A percentile compares a stretch with the other conserved stretches of the same genome.
Conservation (phyloP, 208 protist species). For the Trypanosoma avium region DNA sequence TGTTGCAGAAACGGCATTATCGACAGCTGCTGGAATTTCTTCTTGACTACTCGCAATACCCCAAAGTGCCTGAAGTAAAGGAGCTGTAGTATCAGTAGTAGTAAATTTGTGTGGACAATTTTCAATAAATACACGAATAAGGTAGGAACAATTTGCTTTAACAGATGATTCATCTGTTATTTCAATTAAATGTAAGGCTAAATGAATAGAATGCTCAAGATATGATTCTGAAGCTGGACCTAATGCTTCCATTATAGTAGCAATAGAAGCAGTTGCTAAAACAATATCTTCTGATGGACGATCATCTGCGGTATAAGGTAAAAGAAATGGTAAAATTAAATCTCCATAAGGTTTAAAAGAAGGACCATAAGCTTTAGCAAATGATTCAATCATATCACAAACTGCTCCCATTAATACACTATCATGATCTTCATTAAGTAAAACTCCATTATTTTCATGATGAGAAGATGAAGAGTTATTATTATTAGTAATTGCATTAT, state of each 20-base stretch:
- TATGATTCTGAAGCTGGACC: conserved; percentile 34
- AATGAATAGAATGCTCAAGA: conserved; percentile 45
- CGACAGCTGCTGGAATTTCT: conserved; percentile 72
- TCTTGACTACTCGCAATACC: conserved; percentile 23
- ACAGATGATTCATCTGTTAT: conserved; percentile 66
- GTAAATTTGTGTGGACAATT: conserved; percentile 35
- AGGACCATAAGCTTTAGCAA: conserved; percentile 75
- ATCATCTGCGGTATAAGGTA: conserved; percentile 44
- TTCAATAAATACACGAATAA: conserved; percentile 65
- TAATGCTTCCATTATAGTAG: conserved; percentile 48
- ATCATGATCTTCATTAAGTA: conserved; percentile 71
- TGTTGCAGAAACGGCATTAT: conserved; percentile 86
- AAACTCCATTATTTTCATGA: conserved; percentile 14
- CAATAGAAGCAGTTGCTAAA: conserved; percentile 64
- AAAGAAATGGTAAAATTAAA: conserved; percentile 55
- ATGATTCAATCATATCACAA: conserved; percentile 64
- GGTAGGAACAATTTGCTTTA: conserved; percentile 64
- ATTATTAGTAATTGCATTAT: conserved; percentile 22
- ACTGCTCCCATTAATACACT: conserved; percentile 64
- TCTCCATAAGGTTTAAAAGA: conserved; percentile 45
- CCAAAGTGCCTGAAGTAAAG: conserved; percentile 26
- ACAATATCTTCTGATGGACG: conserved; percentile 66
- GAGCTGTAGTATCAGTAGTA: neutral
- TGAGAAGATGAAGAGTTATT: conserved; percentile 25
- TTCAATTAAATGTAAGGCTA: conserved; percentile 48